Percentiles rank a stretch among this genome's conserved stretches.
phyloP scores from a whole-genome alignment of 192 early-diverging fungal genomes.

The Dimargaris xerosporica region DNA sequence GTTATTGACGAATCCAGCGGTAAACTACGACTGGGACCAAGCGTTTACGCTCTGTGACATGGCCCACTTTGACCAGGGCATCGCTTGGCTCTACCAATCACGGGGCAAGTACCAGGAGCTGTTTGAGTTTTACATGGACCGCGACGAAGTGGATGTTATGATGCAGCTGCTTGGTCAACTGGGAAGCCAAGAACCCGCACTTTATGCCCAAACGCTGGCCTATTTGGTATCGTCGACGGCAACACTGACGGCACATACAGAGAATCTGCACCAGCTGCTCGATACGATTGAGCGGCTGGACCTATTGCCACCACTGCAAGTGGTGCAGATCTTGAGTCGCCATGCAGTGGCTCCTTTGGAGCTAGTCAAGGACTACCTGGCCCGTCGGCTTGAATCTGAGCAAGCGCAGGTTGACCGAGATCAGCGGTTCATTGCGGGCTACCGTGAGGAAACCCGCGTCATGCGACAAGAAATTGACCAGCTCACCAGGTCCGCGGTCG shows the following conservation, averaged over 20 bases:
- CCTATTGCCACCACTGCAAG: constrained; percentile 76
- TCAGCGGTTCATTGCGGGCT: constrained; percentile 50
- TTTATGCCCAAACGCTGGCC: constrained; percentile 51
- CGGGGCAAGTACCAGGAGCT: constrained; percentile 60
- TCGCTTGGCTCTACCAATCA: constrained; percentile 77
- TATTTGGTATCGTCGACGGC: constrained; percentile 58
- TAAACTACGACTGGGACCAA: constrained; percentile 78
- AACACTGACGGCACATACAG: constrained; percentile 34
- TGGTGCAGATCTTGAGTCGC: constrained; percentile 69
- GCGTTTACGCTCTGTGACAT: constrained; percentile 82
- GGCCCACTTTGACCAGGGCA: constrained; percentile 68
- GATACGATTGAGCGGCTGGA: constrained; percentile 72
- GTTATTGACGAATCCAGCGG: constrained; percentile 49
- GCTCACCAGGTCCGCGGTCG: constrained; percentile 47
- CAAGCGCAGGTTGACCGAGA: constrained; percentile 47
- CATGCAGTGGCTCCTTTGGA: constrained; percentile 74
- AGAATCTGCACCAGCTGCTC: constrained; percentile 44
- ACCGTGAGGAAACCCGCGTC: constrained; percentile 60
- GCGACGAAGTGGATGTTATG: constrained; percentile 47
- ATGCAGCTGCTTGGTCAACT: constrained; percentile 43
- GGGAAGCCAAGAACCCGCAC: constrained; percentile 47
- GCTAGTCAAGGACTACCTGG: constrained; percentile 72
- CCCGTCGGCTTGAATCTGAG: constrained; percentile 58
- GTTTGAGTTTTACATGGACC: constrained; percentile 52
- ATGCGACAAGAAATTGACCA: constrained; percentile 70